Conservation (phyloP, 2,329 filamentous ascomycete genomes). For the Colletotrichum tropicale region DNA sequence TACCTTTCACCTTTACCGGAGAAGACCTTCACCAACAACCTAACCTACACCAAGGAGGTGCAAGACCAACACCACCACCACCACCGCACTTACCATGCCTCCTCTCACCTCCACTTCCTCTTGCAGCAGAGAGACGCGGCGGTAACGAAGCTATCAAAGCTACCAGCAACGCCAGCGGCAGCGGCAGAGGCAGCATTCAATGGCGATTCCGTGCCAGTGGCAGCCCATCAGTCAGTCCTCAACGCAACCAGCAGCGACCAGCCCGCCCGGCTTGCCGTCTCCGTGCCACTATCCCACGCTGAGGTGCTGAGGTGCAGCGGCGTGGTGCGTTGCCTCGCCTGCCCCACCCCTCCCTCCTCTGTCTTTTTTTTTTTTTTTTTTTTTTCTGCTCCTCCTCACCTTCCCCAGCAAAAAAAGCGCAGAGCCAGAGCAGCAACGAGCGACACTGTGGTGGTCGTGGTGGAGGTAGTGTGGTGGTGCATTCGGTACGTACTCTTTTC, state of each 20-base stretch:
- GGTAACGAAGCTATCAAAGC: background rate
- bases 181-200: background rate
- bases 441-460: background rate
- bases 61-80: background rate
- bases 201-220: background rate
- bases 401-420: background rate
- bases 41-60: background rate
- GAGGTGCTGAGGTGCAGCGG: background rate
- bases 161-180: background rate
- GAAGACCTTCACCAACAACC: background rate
- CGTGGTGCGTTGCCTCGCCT: background rate
- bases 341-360: background rate
- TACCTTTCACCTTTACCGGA: background rate
- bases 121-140: background rate
- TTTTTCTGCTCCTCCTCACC: background rate
- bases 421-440: background rate
- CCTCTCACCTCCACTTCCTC: background rate
- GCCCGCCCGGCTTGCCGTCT: constrained; percentile 13
- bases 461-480: background rate
- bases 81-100: background rate
- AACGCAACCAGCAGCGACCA: constrained; percentile 15
- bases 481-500: background rate
- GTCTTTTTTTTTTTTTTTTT: background rate
- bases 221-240: background rate
- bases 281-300: constrained; percentile 18